A percentile compares a stretch with the other conserved stretches of the same genome.
phyloP scores from a whole-genome alignment of 371 early-diverging fungal species.

The Furculomyces boomerangus region DNA sequence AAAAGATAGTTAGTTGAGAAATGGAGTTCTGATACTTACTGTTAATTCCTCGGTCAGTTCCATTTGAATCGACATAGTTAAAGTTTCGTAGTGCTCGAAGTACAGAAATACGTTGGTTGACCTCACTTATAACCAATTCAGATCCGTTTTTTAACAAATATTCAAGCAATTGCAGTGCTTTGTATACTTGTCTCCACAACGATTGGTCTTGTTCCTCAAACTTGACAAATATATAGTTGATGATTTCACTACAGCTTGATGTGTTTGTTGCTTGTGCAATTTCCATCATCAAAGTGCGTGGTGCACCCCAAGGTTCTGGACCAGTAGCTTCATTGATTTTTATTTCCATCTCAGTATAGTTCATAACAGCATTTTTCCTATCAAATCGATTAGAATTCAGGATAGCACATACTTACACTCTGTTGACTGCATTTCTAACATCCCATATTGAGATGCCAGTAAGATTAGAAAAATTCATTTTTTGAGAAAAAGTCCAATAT shows the following conservation, averaged over 20 bases:
- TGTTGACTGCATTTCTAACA: constrained; percentile 43
- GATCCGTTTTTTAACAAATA: constrained; percentile 89
- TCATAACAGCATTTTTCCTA: constrained; percentile 55
- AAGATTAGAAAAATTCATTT: constrained; percentile 11
- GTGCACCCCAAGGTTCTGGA: constrained; percentile 81
- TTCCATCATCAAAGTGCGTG: constrained; percentile 75
- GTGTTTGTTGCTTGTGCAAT: constrained; percentile 68
- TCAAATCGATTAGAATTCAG: neutral
- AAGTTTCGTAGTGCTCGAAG: constrained; percentile 69
- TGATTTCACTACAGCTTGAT: constrained; percentile 70
- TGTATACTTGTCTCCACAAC: constrained; percentile 89
- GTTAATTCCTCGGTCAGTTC: constrained; percentile 93
- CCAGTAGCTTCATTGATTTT: constrained; percentile 75
- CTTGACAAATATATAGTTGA: constrained; percentile 74
- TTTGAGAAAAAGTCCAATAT: neutral
- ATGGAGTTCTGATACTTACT: constrained; percentile 25
- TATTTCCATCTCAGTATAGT: constrained; percentile 73
- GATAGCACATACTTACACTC: constrained; percentile 27
- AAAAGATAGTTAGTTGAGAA: constrained; percentile 6
- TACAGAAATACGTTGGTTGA: constrained; percentile 61
- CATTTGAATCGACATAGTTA: constrained; percentile 71
- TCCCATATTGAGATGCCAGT: constrained; percentile 25
- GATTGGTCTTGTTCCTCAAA: constrained; percentile 65
- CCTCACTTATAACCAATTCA: constrained; percentile 77
- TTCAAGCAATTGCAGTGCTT: constrained; percentile 81